phyloP scores from a whole-genome alignment of 495 filamentous ascomycete genomes.

The Talaromyces ruber region DNA sequence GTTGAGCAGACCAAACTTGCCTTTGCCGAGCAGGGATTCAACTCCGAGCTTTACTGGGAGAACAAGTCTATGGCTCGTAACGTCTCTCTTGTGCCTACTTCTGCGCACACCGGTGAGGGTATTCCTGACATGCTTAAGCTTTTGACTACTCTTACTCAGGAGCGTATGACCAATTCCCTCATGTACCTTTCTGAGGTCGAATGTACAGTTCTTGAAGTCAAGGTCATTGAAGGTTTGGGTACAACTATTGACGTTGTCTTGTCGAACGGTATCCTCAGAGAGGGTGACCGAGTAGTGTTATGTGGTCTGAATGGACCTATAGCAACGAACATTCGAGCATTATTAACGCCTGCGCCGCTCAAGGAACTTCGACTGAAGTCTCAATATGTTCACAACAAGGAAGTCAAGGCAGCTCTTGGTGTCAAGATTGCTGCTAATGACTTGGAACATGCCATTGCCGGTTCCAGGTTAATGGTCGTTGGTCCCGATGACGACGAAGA shows the following conservation, averaged over 20 bases:
- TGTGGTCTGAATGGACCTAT: slow-evolving; percentile 95
- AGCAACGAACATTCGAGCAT: slow-evolving; percentile 88
- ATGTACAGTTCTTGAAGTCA: slow-evolving; percentile 96
- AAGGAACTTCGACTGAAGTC: slow-evolving; percentile 93
- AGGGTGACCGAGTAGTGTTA: slow-evolving; percentile 90
- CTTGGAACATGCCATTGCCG: slow-evolving; percentile 93
- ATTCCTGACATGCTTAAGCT: slow-evolving; percentile 99
- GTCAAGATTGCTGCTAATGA: slow-evolving; percentile 98
- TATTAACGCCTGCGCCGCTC: slow-evolving; percentile 88
- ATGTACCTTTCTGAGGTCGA: slow-evolving; percentile 99
- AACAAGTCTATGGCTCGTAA: slow-evolving; percentile 93
- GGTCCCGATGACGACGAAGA: slow-evolving; percentile 95
- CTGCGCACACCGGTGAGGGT: slow-evolving; percentile 95
- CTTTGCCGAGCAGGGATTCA: slow-evolving; percentile 95
- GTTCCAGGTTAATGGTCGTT: slow-evolving; percentile 87
- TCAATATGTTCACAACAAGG: slow-evolving; percentile 96
- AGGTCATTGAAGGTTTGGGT: slow-evolving; percentile 96
- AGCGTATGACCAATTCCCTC: slow-evolving; percentile 93
- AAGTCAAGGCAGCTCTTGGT: slow-evolving; percentile 96
- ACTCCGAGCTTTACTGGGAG: slow-evolving; percentile 91
- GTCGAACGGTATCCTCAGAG: slow-evolving; percentile 88
- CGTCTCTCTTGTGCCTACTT: slow-evolving; percentile 94
- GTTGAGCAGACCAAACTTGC: slow-evolving; percentile 86
- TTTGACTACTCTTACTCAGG: slow-evolving; percentile 82
- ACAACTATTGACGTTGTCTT: slow-evolving; percentile 98